Base-by-base conservation (phyloP, 805 yeast genomes). In the Clavispora santaluciae region DNA sequence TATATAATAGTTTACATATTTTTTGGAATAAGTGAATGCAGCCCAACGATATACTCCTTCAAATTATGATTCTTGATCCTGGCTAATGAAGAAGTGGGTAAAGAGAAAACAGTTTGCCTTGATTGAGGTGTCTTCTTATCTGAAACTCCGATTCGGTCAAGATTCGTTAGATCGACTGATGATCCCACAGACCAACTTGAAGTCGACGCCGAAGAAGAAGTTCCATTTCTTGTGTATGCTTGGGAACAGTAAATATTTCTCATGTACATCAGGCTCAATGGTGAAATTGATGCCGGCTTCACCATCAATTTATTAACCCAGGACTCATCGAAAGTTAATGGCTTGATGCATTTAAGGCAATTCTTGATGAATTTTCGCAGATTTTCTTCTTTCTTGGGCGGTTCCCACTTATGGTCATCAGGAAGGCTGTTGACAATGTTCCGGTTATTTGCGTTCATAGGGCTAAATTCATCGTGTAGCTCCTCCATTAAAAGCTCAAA, bases 321-420 rank as follows among this genome's bases (percentile, higher is more conserved):
- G 7, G 66, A 49, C 33, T 78, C 80, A 34, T 73, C 77, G 45
- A 66, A 65, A 1, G 72, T 63, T 39, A 79, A 61, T 3, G 81
- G 75, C 48, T 69, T 75, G 20, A 79, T 75, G 47, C 86, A 79
- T 36, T 83, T 69, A 24, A 79, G 54, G 13, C 81, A 72, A 53
- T 78, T 78, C 35, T 74, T 66, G 33, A 73, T 63, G 45, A 63
- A 65, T 44, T 72, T 75, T 22, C 70, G 60, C 36, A 64, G 56
- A 44, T 61, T 60, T 21, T 49, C 57, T 3, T 51, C 42, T 43
- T 68, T 70, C 11, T 61, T 61, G 6, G 58, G 51, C 1, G 83
- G 84, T 6, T 49, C 54, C 83, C 84, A 79, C 50, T 78, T 72
- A 24, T 34, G 21, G 18, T 41, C 42, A 2, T 31, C 44, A 9